phyloP scores from a whole-genome alignment of 106 monocot genomes.

The Vanilla planifolia region DNA sequence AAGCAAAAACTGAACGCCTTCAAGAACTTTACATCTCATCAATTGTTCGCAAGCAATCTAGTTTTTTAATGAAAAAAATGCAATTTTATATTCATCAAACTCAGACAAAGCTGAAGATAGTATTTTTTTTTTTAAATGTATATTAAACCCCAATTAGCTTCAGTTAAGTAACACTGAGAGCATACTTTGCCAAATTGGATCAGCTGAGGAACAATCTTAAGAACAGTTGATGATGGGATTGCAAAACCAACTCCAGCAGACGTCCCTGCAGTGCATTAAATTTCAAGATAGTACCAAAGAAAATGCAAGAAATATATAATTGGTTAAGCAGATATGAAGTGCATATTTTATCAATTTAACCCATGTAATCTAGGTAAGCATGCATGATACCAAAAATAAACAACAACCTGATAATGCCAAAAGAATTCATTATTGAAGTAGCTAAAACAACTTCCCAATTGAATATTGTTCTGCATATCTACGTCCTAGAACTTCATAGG shows the following conservation, averaged over 20 bases:
- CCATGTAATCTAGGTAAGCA: no score
- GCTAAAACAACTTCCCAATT: no score
- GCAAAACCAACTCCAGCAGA: slow-evolving; percentile 97
- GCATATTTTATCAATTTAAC: no score
- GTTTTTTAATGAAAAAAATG: background rate
- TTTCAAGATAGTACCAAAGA: background rate
- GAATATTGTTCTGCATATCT: no score
- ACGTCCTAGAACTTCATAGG: no score
- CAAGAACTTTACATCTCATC: background rate
- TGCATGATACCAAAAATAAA: no score
- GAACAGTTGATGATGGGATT: slow-evolving; percentile 87
- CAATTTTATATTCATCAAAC: background rate
- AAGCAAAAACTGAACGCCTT: background rate
- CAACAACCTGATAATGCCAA: no score
- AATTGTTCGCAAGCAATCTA: background rate
- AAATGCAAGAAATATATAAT: background rate
- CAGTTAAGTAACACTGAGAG: background rate
- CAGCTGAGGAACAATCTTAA: slow-evolving; percentile 86
- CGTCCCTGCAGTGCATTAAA: slow-evolving; percentile 48
- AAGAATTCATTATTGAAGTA: no score
- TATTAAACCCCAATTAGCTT: background rate
- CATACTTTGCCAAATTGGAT: slow-evolving; percentile 88
- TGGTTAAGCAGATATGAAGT: background rate
- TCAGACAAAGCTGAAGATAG: background rate
- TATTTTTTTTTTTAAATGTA: background rate